Base-by-base conservation (phyloP, 768 basidiomycete genomes). In the Lactarius pseudohatsudake region DNA sequence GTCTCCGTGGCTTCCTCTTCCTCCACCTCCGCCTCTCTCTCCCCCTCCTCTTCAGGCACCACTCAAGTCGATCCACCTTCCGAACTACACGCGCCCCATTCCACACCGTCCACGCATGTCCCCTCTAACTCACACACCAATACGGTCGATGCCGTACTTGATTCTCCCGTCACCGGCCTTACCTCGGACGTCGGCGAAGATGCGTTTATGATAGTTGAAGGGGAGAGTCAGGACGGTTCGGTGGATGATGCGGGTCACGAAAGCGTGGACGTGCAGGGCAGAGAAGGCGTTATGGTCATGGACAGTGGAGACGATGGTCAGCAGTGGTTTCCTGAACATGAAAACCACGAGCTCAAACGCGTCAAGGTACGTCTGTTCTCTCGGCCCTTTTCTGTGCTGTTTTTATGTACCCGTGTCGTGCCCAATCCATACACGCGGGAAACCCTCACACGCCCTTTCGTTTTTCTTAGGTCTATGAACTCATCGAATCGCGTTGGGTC, bases 401-500 rank as follows among this genome's bases (percentile, higher is more conserved):
- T 63, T 64, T 70, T 72, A 63, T 59, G 64, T 59, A 64, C 60
- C 59, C 65, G 34, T 18, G n/a, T 18, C 36, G 65, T 72, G 69
- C 72, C 69, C 70, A 65, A 72, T 68, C 72, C 70, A 70, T 67
- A 66, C 61, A 73, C 63, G 66, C 55, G 62, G 59, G 69, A 69
- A 53, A 61, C 40, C 57, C 34, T 62, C 58, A 59, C 58, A 36
- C 43, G 22, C 34, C 32, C 43, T 64, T 57, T 61, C 47, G 34
- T 10, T 57, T 30, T 73, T 69, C 71, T 40, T 73, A 99, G 90
- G 96, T 99, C 32, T 98, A 99, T 78, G 90, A 96, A 77, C 88
- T 99, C 66, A 85, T 94, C 61, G 93, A 90, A 65, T 84, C 90
- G 70, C 86, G 88, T 64, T 99, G 97, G 97, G 84, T 89, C 63